Conservation (phyloP, 164 flowering plant genomes). For the Liquidambar formosana region DNA sequence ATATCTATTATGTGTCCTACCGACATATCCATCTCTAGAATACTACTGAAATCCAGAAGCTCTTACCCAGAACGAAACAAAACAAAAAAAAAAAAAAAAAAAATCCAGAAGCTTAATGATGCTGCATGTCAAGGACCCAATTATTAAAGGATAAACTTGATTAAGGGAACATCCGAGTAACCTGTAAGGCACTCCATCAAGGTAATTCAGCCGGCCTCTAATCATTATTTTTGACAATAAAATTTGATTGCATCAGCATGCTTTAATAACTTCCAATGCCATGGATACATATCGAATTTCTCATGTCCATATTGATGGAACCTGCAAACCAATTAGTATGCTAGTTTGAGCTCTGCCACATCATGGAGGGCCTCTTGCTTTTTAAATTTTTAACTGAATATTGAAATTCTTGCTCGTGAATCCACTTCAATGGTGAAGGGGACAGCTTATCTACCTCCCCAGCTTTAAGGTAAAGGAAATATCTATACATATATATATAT, state of each 20-base stretch:
- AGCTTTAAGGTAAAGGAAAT: not conserved
- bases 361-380: too few relatives aligned
- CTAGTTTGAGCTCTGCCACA: too few relatives aligned
- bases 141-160: too few relatives aligned
- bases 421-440: not conserved
- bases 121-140: too few relatives aligned
- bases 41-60: too few relatives aligned
- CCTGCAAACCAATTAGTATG: not conserved
- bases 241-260: not conserved
- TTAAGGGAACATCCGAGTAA: not conserved
- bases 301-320: not conserved
- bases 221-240: not conserved
- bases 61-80: too few relatives aligned
- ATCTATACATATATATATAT: too few relatives aligned
- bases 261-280: not conserved
- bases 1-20: too few relatives aligned
- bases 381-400: not conserved
- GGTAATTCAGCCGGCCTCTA: not conserved
- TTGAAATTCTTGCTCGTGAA: slow-evolving; percentile 4
- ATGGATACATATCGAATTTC: not conserved
- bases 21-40: too few relatives aligned
- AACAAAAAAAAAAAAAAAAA: too few relatives aligned
- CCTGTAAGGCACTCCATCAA: not conserved
- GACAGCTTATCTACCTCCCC: slow-evolving; percentile 15
- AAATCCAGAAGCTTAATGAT: too few relatives aligned